Evolutionary conservation across 495 filamentous ascomycete species (phyloP), one percentile per base, ranked within the genome.

Genomic region (Pseudomonodictys pantanalensis): DNA sequence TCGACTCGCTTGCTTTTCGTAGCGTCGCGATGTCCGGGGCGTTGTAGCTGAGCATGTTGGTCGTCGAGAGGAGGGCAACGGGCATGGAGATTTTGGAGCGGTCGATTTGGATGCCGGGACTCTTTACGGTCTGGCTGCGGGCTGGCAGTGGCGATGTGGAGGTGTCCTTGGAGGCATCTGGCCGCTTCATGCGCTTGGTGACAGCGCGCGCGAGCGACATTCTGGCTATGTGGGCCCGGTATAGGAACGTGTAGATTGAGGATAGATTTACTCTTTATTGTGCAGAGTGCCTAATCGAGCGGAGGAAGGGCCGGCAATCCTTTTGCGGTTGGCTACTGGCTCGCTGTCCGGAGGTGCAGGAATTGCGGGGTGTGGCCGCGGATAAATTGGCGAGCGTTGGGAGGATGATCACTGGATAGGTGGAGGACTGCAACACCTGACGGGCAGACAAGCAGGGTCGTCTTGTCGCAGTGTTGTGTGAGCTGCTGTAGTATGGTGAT

Each of bases 31-130:
- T 80, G 69, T 91, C 86, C 24, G 93, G 95, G 10, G 93, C 91
- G 67, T 92, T 91, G 79, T 93, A 96, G 17, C 89, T 88, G 17
- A 96, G 85, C 85, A 92, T 90, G 71, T 97, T 98, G 56, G 95
- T 97, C 3, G 95, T 96, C 18, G 92, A 95, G 25, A 96, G 74
- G 42, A 98, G 78, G 71, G 89, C 85, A 44, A 97, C 79, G 2
- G 93, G 93, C 10, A 79, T 82, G 18, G 93, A 98, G 68, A 98
- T 98, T 75, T 93, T 78, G 25, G 62, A 33, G 17, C 73, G 60
- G 24, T 68, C 58, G 52, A 69, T 61, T 4, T 57, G 62, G 32
- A 55, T 30, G 33, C 33, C 55, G 17, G 63, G 51, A n/a, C 52
- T 78, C 76, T 75, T 81, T 77, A 65, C 67, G 71, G 73, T 68